Evolutionary conservation across 169 alveolate species (phyloP).

Genomic region (Plasmodium inui): DNA sequence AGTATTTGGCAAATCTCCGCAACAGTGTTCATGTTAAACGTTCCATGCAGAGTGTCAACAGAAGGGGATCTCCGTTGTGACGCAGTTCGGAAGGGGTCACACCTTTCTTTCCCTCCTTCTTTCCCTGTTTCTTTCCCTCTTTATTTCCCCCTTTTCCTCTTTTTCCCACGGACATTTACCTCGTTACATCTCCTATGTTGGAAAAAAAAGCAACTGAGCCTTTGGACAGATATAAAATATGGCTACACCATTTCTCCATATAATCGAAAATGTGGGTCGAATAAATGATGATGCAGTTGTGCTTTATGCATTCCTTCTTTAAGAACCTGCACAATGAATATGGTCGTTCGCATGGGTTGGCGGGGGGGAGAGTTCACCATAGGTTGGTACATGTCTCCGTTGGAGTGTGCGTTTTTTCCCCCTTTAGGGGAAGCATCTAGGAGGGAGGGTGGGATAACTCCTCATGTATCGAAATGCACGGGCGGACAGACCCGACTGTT

Average conservation of each 20-base stretch:
- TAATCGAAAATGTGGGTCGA: constrained; percentile 69
- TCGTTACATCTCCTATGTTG: constrained; percentile 17
- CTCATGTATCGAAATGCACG: not conserved
- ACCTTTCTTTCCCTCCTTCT: not conserved
- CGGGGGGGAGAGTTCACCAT: not conserved
- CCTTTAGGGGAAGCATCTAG: not conserved
- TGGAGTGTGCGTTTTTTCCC: not conserved
- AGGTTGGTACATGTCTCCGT: not conserved
- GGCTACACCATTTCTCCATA: constrained; percentile 74
- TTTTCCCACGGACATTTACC: not conserved
- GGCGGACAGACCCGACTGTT: not conserved
- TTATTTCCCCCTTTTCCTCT: not conserved
- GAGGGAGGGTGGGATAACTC: not conserved
- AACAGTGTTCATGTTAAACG: not conserved
- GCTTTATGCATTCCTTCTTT: constrained; percentile 49
- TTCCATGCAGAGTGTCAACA: not conserved
- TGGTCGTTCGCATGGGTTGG: not conserved
- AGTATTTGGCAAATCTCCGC: not conserved
- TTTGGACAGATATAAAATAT: constrained; percentile 51
- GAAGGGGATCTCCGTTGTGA: not conserved
- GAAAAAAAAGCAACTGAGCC: constrained; percentile 55
- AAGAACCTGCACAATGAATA: constrained; percentile 16
- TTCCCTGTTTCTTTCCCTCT: not conserved
- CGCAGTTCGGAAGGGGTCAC: not conserved
- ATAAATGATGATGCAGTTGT: constrained; percentile 64